Evolutionary conservation across 2,329 filamentous ascomycete species (phyloP).

Genomic region (Camillea tinctor): DNA sequence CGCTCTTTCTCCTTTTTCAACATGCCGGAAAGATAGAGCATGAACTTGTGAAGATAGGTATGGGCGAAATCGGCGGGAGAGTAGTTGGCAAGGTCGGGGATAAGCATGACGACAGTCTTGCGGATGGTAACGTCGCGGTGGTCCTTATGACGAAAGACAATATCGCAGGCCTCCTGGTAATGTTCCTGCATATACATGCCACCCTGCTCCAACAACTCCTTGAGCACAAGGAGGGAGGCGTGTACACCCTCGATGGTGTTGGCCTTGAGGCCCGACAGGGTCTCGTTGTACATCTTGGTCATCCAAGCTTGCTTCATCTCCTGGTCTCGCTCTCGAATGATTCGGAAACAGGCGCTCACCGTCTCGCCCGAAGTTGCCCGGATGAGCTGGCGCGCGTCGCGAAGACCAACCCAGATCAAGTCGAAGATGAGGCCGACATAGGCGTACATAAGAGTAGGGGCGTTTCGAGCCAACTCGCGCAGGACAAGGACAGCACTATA

Average conservation of each 20-base stretch:
- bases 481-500: slow-evolving; percentile 92
- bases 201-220: slow-evolving; percentile 88
- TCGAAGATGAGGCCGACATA: slow-evolving; percentile 96
- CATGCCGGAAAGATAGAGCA: slow-evolving; percentile 92
- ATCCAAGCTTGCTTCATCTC: slow-evolving; percentile 87
- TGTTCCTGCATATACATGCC: slow-evolving; percentile 99
- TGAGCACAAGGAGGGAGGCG: slow-evolving; percentile 88
- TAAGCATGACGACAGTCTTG: slow-evolving; percentile 84
- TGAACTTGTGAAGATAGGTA: slow-evolving; percentile 89
- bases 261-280: slow-evolving; percentile 73
- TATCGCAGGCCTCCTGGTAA: slow-evolving; percentile 89
- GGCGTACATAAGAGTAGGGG: slow-evolving; percentile 90
- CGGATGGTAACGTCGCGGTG: slow-evolving; percentile 85
- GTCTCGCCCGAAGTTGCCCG: slow-evolving; percentile 89
- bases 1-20: slow-evolving; percentile 93
- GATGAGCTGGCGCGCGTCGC: slow-evolving; percentile 88
- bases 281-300: slow-evolving; percentile 84
- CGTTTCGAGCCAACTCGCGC: slow-evolving; percentile 86
- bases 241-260: slow-evolving; percentile 86
- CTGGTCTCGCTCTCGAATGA: slow-evolving; percentile 89
- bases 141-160: slow-evolving; percentile 88
- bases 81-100: slow-evolving; percentile 90
- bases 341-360: slow-evolving; percentile 92
- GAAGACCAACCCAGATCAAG: slow-evolving; percentile 90
- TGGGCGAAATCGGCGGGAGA: slow-evolving; percentile 86